These are phyloP conservation scores for Coemansia sp. DNA, from an alignment of 192 early-diverging fungal genomes.

Conservation along the genomic window DNA sequence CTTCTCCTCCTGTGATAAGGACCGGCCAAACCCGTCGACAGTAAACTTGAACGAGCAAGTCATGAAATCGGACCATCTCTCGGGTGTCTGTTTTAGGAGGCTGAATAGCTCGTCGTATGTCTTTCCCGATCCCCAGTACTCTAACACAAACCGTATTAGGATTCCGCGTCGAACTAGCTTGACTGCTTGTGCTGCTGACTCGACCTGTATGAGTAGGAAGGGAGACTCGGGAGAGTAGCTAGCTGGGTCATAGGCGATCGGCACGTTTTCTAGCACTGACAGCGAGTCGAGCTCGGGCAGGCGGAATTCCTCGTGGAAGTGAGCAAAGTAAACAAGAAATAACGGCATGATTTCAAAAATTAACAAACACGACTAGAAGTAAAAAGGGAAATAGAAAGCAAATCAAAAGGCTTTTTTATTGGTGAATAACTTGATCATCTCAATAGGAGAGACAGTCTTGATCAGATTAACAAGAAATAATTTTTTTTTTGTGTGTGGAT, in stretches of 20 bases:
- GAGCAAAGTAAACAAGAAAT: constrained; percentile 73
- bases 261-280: constrained; percentile 74
- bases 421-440: too few relatives aligned
- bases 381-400: too few relatives aligned
- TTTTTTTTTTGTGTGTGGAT: not conserved
- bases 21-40: constrained; percentile 75
- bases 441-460: not conserved
- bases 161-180: constrained; percentile 81
- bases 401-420: too few relatives aligned
- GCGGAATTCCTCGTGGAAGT: constrained; percentile 73
- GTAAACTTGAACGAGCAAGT: constrained; percentile 72
- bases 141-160: constrained; percentile 72
- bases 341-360: constrained; percentile 23
- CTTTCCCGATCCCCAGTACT: constrained; percentile 73
- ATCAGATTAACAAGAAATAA: constrained; percentile 1
- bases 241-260: constrained; percentile 62
- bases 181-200: constrained; percentile 67
- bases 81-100: constrained; percentile 60
- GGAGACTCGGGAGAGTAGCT: constrained; percentile 73
- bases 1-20: constrained; percentile 74
- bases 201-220: constrained; percentile 78
- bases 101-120: constrained; percentile 67
- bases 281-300: constrained; percentile 85
- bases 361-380: too few relatives aligned
- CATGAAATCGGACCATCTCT: constrained; percentile 62